Evolutionary conservation across 352 stramenopile genomes (phyloP).

Genomic region (Pythium folliculosum): DNA sequence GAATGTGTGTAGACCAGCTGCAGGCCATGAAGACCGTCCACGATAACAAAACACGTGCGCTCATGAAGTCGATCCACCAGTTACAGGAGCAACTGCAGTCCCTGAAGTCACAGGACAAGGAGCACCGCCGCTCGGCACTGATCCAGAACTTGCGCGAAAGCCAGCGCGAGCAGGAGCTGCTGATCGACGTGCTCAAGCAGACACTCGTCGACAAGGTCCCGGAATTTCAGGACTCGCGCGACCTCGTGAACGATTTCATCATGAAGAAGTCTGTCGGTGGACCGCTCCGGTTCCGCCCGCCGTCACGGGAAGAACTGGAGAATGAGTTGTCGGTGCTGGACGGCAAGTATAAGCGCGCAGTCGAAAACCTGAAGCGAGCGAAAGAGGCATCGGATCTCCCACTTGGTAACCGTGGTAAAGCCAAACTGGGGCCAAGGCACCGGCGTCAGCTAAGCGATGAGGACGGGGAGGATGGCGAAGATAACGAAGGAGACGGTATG

Average conservation of each 20-base stretch:
- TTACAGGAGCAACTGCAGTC: conserved; percentile 74
- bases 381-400: conserved; percentile 13
- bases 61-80: conserved; percentile 88
- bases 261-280: conserved; percentile 78
- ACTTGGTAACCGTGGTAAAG: background rate
- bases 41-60: conserved; percentile 71
- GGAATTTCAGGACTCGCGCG: conserved; percentile 63
- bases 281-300: conserved; percentile 80
- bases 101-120: conserved; percentile 82
- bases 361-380: conserved; percentile 65
- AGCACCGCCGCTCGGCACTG: conserved; percentile 82
- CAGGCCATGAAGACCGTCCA: conserved; percentile 70
- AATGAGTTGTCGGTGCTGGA: conserved; percentile 75
- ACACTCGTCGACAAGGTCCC: conserved; percentile 59
- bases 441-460: conserved; percentile 33
- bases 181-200: conserved; percentile 87
- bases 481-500: conserved; percentile 4
- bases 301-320: conserved; percentile 85
- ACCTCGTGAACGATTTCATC: conserved; percentile 85
- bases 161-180: conserved; percentile 79
- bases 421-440: conserved; percentile 1
- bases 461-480: conserved; percentile 28
- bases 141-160: conserved; percentile 82
- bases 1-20: conserved; percentile 46
- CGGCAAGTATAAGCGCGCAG: conserved; percentile 65